phyloP scores from a whole-genome alignment of 768 basidiomycete species.

The Boletellus ananas region DNA sequence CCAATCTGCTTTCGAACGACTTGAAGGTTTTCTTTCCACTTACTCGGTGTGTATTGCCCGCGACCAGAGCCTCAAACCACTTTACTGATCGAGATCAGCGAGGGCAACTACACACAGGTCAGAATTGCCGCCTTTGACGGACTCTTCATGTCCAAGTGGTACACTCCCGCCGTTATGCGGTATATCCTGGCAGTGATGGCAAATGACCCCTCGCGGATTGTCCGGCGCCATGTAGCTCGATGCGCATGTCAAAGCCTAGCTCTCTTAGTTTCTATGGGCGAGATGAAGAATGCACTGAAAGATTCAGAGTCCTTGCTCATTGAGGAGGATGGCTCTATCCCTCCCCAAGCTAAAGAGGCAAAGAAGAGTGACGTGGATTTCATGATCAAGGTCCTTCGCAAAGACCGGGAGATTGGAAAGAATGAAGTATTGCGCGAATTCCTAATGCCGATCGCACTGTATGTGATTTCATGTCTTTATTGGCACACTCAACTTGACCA shows the following conservation, averaged over 20 bases:
- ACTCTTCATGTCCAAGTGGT: conserved; percentile 85
- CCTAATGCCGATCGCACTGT: conserved; percentile 82
- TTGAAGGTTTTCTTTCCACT: conserved; percentile 78
- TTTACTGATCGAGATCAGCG: conserved; percentile 45
- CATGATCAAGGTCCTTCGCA: conserved; percentile 83
- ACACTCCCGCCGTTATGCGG: conserved; percentile 75
- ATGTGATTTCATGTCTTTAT: conserved; percentile 24
- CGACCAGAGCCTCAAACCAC: not conserved
- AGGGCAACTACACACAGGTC: conserved; percentile 91
- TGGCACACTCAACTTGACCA: not conserved
- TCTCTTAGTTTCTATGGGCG: conserved; percentile 82
- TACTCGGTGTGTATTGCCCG: conserved; percentile 60
- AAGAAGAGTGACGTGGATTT: conserved; percentile 81
- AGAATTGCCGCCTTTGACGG: conserved; percentile 94
- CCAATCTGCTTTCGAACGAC: conserved; percentile 75
- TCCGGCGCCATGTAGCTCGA: conserved; percentile 85
- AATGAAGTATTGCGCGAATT: conserved; percentile 75
- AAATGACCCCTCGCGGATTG: conserved; percentile 74
- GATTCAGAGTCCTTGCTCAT: conserved; percentile 76
- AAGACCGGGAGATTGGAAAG: conserved; percentile 82
- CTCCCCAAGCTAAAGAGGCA: conserved; percentile 66
- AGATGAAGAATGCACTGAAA: conserved; percentile 74
- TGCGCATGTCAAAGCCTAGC: conserved; percentile 85
- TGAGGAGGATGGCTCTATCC: conserved; percentile 78
- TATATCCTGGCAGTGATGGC: conserved; percentile 87